Conservation (phyloP, 371 early-diverging fungal species). For the Mucor saturninus region DNA sequence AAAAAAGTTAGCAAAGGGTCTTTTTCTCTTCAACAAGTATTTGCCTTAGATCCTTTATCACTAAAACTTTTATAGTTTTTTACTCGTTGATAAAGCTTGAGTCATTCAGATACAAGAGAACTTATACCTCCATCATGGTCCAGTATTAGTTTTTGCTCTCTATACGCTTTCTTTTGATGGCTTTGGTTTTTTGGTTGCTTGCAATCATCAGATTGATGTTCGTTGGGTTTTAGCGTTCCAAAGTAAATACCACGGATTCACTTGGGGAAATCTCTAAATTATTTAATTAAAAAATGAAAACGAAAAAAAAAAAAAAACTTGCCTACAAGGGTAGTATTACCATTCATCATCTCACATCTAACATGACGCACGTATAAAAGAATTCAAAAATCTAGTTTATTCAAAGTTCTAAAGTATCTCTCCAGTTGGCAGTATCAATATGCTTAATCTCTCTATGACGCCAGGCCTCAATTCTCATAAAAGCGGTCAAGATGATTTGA, state of each 20-base stretch:
- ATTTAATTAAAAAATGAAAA: too few relatives aligned
- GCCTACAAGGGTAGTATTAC: too few relatives aligned
- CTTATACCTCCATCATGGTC: slow-evolving; percentile 50
- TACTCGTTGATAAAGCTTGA: slow-evolving; percentile 53
- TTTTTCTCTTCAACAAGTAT: slow-evolving; percentile 32
- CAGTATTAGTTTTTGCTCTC: slow-evolving; percentile 17
- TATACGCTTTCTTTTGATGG: too few relatives aligned
- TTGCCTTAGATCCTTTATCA: slow-evolving; percentile 59
- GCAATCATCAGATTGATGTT: too few relatives aligned
- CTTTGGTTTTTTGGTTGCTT: too few relatives aligned
- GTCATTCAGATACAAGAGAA: slow-evolving; percentile 53
- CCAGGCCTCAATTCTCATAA: slow-evolving; percentile 43
- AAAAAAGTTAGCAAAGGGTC: slow-evolving; percentile 7
- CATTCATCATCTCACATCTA: too few relatives aligned
- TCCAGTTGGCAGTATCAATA: slow-evolving; percentile 54
- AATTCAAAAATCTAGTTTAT: not conserved
- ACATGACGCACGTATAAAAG: too few relatives aligned
- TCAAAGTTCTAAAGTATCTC: slow-evolving; percentile 30
- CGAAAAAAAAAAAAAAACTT: too few relatives aligned
- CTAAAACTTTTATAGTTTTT: slow-evolving; percentile 36
- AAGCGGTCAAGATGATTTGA: slow-evolving; percentile 50
- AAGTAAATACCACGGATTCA: too few relatives aligned
- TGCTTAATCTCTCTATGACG: slow-evolving; percentile 49
- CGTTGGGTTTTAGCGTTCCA: too few relatives aligned
- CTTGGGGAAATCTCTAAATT: too few relatives aligned